phyloP scores from a whole-genome alignment of 805 yeast genomes.

The Yarrowia porcina region DNA sequence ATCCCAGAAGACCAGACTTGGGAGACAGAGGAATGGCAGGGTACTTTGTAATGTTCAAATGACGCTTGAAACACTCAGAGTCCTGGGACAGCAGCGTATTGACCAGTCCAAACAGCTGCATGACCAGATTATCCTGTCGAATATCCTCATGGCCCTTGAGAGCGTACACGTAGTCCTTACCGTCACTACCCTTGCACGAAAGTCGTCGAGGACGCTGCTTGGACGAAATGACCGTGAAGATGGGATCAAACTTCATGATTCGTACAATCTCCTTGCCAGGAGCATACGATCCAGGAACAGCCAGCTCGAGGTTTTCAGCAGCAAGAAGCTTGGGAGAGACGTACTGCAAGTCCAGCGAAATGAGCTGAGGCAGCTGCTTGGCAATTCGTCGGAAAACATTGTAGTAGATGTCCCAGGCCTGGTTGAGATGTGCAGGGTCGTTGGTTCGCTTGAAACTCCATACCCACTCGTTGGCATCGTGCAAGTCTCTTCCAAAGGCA shows the following conservation, averaged over 20 bases:
- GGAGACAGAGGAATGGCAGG: conserved; percentile 96
- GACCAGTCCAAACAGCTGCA: conserved; percentile 95
- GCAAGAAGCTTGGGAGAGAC: conserved; percentile 87
- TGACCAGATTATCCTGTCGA: conserved; percentile 93
- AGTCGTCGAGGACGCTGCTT: conserved; percentile 93
- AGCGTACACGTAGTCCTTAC: conserved; percentile 76
- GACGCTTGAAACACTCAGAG: conserved; percentile 94
- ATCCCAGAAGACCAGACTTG: conserved; percentile 90
- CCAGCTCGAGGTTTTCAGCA: conserved; percentile 76
- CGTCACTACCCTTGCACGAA: conserved; percentile 81
- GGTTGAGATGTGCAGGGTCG: conserved; percentile 84
- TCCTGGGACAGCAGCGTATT: conserved; percentile 85
- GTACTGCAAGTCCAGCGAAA: conserved; percentile 82
- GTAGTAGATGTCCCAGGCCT: conserved; percentile 97
- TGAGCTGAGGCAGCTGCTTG: conserved; percentile 82
- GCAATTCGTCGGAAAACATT: conserved; percentile 88
- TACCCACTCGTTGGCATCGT: conserved; percentile 93
- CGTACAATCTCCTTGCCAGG: conserved; percentile 77
- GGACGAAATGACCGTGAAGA: conserved; percentile 81
- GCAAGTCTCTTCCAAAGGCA: conserved; percentile 88
- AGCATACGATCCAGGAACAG: conserved; percentile 89
- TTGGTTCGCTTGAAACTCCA: conserved; percentile 77
- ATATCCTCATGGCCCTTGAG: conserved; percentile 97
- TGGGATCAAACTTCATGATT: conserved; percentile 75
- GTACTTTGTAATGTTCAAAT: conserved; percentile 84